Evolutionary conservation across 2,329 filamentous ascomycete genomes (phyloP).

Genomic region (Sarocladium oryzae): DNA sequence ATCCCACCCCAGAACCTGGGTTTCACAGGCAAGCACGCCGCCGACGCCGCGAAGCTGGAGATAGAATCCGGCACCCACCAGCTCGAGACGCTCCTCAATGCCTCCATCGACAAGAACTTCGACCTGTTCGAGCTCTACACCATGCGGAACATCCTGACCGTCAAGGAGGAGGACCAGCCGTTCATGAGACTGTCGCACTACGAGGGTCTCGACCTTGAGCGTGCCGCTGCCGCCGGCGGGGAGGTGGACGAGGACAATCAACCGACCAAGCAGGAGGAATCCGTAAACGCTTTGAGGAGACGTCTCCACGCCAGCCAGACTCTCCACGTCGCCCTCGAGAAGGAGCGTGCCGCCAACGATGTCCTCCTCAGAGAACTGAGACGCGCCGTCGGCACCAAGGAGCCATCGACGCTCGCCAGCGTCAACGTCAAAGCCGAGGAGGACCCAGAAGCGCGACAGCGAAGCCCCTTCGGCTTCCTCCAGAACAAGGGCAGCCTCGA

Average conservation of each 20-base stretch:
- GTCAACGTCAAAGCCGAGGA: slow-evolving; percentile 11
- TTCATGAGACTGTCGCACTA: slow-evolving; percentile 86
- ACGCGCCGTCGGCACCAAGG: slow-evolving; percentile 27
- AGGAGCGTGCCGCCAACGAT: slow-evolving; percentile 67
- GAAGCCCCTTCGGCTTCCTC: slow-evolving; percentile 48
- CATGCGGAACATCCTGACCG: slow-evolving; percentile 74
- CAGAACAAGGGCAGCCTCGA: slow-evolving; percentile 40
- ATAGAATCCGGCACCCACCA: slow-evolving; percentile 85
- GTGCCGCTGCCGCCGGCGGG: slow-evolving; percentile 14
- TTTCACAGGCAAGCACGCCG: slow-evolving; percentile 43
- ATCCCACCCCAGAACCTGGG: slow-evolving; percentile 72
- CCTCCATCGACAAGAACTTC: slow-evolving; percentile 77
- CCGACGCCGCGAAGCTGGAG: slow-evolving; percentile 49
- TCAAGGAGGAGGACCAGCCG: slow-evolving; percentile 60
- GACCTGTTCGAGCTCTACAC: slow-evolving; percentile 87
- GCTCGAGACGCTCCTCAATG: slow-evolving; percentile 74
- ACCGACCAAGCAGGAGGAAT: slow-evolving; percentile 34
- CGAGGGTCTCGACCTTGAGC: slow-evolving; percentile 52
- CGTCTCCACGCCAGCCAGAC: slow-evolving; percentile 74
- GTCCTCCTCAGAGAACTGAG: slow-evolving; percentile 61
- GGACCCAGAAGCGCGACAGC: not conserved
- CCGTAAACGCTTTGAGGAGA: slow-evolving; percentile 63
- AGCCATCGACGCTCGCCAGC: slow-evolving; percentile 11
- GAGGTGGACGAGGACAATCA: not conserved
- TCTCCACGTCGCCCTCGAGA: slow-evolving; percentile 61